These are phyloP conservation scores for Cordyceps cicadae DNA, from an alignment of 2,329 filamentous ascomycete genomes.

Conservation along the genomic window DNA sequence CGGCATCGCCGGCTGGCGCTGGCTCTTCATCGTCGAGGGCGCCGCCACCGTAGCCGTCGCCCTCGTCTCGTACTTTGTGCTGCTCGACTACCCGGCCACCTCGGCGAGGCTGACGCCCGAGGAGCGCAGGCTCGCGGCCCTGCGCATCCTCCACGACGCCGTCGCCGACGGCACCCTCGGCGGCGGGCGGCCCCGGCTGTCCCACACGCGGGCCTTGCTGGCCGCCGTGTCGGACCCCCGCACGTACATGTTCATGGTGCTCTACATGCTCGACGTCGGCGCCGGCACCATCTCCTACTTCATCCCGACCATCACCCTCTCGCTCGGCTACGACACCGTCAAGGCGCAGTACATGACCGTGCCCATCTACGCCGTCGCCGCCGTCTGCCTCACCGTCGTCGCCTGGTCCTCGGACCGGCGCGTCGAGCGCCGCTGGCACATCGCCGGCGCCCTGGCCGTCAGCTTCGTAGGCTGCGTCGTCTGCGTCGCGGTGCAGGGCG, in stretches of 20 bases:
- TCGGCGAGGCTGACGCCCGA: conserved; percentile 52
- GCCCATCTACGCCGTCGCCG: conserved; percentile 24
- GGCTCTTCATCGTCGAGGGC: conserved; percentile 57
- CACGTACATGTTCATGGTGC: conserved; percentile 38
- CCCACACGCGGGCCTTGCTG: conserved; percentile 21
- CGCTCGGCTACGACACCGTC: conserved; percentile 35
- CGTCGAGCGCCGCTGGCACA: conserved; percentile 18
- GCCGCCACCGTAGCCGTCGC: conserved; percentile 45
- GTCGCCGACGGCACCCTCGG: conserved; percentile 25
- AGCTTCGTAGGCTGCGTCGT: conserved; percentile 17
- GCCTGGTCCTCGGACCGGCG: conserved; percentile 18
- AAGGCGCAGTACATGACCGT: conserved; percentile 40
- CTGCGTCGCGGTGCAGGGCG: conserved; percentile 17
- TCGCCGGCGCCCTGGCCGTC: conserved; percentile 14
- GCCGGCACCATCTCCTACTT: conserved; percentile 45
- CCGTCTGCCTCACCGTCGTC: conserved; percentile 19
- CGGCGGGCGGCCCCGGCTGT: conserved; percentile 20
- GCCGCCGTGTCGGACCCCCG: conserved; percentile 36
- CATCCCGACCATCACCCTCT: conserved; percentile 41
- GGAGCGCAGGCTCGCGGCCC: conserved; percentile 53
- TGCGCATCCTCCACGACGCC: conserved; percentile 46
- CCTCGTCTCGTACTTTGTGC: conserved; percentile 48
- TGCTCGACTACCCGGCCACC: conserved; percentile 59
- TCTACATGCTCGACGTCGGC: conserved; percentile 40
- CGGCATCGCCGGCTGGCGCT: conserved; percentile 49